These are phyloP conservation scores for Colletotrichum costaricense DNA, from an alignment of 2,329 filamentous ascomycete genomes.

Conservation along the genomic window DNA sequence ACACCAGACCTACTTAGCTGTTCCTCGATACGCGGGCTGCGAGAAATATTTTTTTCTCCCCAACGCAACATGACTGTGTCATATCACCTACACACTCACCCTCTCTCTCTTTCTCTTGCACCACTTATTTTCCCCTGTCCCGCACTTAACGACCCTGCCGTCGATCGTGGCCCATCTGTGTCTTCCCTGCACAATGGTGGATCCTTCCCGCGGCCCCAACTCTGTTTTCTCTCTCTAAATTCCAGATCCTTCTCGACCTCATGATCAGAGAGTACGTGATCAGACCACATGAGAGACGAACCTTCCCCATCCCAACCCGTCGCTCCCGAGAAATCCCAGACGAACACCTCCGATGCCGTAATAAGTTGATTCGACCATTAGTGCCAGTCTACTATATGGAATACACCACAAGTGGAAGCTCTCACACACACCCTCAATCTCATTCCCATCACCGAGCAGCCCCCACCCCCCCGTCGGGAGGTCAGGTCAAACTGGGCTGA, in stretches of 20 bases:
- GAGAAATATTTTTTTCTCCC: not conserved
- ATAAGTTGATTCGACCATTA: not conserved
- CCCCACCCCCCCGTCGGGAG: too few species aligned
- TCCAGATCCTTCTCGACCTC: constrained; percentile 15
- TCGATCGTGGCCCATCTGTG: constrained; percentile 16
- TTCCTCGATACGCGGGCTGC: not conserved
- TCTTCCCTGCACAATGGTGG: constrained; percentile 13
- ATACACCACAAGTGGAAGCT: too few species aligned
- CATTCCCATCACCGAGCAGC: too few species aligned
- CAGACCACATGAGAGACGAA: constrained; percentile 23
- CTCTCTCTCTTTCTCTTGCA: not conserved
- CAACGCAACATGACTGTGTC: not conserved
- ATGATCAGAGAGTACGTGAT: not conserved
- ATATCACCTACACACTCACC: constrained; percentile 2
- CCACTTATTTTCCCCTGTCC: not conserved
- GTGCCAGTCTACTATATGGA: not conserved
- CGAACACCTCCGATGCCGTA: not conserved
- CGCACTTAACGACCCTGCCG: constrained; percentile 5
- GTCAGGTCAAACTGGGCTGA: too few species aligned
- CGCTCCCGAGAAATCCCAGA: not conserved
- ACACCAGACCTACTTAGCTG: not conserved
- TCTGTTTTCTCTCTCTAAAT: not conserved
- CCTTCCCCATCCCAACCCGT: not conserved
- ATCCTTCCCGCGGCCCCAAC: not conserved
- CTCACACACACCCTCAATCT: too few species aligned